Base-by-base conservation (phyloP, 345 rosid species). In the Cardamine resedifolia region DNA sequence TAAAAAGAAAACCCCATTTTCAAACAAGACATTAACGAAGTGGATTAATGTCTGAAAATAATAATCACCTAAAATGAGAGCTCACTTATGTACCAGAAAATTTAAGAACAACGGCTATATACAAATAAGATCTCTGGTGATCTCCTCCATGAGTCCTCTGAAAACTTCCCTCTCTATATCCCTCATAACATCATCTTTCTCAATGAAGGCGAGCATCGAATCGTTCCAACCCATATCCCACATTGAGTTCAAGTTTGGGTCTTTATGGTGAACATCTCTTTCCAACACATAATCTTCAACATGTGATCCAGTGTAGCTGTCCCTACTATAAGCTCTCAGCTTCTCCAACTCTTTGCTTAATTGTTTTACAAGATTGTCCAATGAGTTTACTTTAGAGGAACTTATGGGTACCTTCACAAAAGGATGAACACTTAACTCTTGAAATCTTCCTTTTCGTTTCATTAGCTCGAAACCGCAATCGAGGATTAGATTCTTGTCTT, bases 221-320 rank as follows among this genome's bases (percentile, higher is more conserved):
- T 69, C 74, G 7, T 84, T 78, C 99, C 99, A 91, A 14, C 92
- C 92, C 66, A 78, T 75, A 48, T 95, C 98, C 97, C 99, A 91
- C 94, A 88, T 90, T 41, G 89, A 90, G 76, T 88, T 88, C 61
- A 89, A 28, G 73, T 84, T 92, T 14, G 87, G 85, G 30, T 86
- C 85, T 60, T 76, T 76, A 63, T 73, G 39, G 30, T 82, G 15
- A 33, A 95, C 76, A 73, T 95, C 98, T 34, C 58, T 65, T 68
- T 85, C 94, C 28, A 91, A 80, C 84, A 90, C 85, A 76, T 86
- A 86, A 52, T 86, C 87, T 78, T 90, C 90, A 3, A 77, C 80
- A 9, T 68, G 72, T 38, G 81, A 75, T 57, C 71, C 85, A 1
- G 52, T 77, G 52, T 57, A 56, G 52, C 72, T 83, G 1, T 83